Evolutionary conservation across 805 yeast genomes (phyloP), one percentile per base, ranked within the genome.

Genomic region (Metschnikowia hibisci): DNA sequence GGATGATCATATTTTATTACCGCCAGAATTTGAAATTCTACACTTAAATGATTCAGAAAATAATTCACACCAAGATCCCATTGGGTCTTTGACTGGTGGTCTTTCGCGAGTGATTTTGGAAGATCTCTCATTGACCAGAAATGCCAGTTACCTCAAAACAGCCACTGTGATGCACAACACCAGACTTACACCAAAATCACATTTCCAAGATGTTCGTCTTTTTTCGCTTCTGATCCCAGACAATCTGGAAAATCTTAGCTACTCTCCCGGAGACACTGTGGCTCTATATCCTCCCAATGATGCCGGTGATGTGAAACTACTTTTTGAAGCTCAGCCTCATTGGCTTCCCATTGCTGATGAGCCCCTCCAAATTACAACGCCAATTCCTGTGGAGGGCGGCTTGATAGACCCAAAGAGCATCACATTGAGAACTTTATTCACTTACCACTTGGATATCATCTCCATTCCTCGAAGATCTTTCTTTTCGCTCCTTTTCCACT

Each of bases 121-220:
- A 6, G 39, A 35, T 31, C 18, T 35, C n/a, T 35, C 39, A 13
- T 34, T 52, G 26, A 35, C 55, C 9, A 43, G 56, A 2, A 12
- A 33, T 6, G 34, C 26, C 9, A 7, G 34, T 6, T 43, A 31
- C 14, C 43, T 64, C 28, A 32, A 39, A 2, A 60, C 60, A 39
- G 95, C 85, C 0, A 64, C 51, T 8, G 71, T 90, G 6, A 43
- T 48, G 0, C 34, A 48, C 2, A 87, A 87, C 55, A 48, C 62
- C 0, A 64, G 96, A 45, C 66, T 93, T 12, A 91, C 98, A 0
- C 61, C 77, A 0, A 47, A 51, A 0, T 82, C 78, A 40, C 98
- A 93, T 65, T 88, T 87, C 64, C 98, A 93, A 62, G 98, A 93
- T 59, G 95, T 91, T 2, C 71, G 96, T 30, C 79, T 76, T 42